These are phyloP conservation scores for Spironucleus salmonicida DNA, from an alignment of 208 protist genomes.

Conservation along the genomic window DNA sequence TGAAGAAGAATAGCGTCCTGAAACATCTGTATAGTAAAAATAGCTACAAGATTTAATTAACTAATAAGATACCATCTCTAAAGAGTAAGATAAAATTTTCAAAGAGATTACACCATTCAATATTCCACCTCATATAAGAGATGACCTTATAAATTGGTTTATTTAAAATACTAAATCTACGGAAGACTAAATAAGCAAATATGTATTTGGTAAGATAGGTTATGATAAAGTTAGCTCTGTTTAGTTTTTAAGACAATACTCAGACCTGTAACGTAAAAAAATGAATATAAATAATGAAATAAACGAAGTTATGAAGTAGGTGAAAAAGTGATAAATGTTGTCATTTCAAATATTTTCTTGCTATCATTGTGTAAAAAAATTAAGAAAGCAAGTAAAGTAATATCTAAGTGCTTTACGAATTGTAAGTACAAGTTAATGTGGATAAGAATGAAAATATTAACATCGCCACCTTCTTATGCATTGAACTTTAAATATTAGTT, in stretches of 20 bases:
- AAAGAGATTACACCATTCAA: neutral
- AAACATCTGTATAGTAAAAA: neutral
- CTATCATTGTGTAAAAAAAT: no score
- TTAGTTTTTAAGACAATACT: neutral
- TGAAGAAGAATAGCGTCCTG: neutral
- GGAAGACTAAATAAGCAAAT: neutral
- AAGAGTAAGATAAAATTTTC: neutral
- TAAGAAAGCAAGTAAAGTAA: no score
- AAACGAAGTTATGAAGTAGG: no score
- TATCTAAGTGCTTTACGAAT: no score
- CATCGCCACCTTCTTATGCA: no score
- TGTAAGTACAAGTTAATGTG: no score
- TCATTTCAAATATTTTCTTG: no score
- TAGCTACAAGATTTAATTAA: neutral
- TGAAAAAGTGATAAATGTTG: no score
- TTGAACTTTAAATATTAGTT: no score
- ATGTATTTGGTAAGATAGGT: neutral
- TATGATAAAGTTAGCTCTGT: conserved; percentile 1
- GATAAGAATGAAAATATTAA: no score
- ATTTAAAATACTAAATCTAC: neutral
- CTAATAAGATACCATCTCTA: neutral
- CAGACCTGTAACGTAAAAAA: no score
- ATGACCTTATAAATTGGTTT: neutral
- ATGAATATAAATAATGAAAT: no score
- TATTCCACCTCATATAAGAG: neutral